These are phyloP conservation scores for Ajuga chamaepitys DNA, from an alignment of 257 asterid species.

Conservation along the genomic window DNA sequence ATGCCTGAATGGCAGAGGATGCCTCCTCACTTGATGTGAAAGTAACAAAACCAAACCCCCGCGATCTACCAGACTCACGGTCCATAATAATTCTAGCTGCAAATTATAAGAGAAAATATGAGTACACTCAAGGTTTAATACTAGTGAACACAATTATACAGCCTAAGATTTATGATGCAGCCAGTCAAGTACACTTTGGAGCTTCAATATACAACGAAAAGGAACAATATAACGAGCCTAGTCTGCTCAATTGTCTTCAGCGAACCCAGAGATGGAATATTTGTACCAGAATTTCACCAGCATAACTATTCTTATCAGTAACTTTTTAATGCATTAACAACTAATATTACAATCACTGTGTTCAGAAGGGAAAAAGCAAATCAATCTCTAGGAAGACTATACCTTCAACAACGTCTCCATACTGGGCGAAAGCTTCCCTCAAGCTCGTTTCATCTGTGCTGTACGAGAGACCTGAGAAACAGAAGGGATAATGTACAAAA, in stretches of 20 bases:
- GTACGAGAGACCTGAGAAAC: conserved; percentile 62
- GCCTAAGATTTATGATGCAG: not conserved
- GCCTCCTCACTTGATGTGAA: conserved; percentile 68
- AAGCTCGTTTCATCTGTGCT: conserved; percentile 59
- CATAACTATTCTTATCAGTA: not conserved
- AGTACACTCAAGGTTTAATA: not conserved
- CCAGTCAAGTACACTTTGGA: not conserved
- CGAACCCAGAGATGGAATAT: not conserved
- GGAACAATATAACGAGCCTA: not conserved
- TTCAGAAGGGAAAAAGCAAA: not conserved
- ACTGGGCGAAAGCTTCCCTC: conserved; percentile 63
- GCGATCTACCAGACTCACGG: conserved; percentile 79
- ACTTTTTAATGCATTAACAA: not conserved
- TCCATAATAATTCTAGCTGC: conserved; percentile 75
- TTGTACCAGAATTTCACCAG: not conserved
- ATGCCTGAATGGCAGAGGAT: conserved; percentile 68
- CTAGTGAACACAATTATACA: not conserved
- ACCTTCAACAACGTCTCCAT: conserved; percentile 80
- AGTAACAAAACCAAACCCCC: conserved; percentile 88
- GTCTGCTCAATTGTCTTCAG: not conserved
- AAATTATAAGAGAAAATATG: conserved; percentile 8
- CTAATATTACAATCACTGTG: not conserved
- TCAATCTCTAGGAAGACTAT: conserved; percentile 7
- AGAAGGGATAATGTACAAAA: not conserved
- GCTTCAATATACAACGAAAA: not conserved